A percentile compares a stretch with the other conserved stretches of the same genome.
These are phyloP conservation scores for Lippia alba DNA, from an alignment of 305 asterid genomes.

Conservation along the genomic window DNA sequence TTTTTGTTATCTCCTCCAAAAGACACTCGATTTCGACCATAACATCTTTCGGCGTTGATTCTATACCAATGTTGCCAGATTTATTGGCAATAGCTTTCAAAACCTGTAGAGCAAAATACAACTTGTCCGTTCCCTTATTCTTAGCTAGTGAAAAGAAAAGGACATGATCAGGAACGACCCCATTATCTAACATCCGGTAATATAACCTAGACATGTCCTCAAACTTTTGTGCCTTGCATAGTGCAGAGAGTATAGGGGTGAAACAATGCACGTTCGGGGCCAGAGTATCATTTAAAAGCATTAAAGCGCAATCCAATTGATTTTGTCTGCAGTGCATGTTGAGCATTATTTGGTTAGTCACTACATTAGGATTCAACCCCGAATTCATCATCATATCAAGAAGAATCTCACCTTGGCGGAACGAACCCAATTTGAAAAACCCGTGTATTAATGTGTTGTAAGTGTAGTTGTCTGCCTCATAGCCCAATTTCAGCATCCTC, in stretches of 20 bases:
- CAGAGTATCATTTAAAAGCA: conserved; percentile 48
- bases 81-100: conserved; percentile 55
- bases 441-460: conserved; percentile 61
- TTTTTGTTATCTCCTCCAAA: conserved; percentile 47
- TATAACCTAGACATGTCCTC: conserved; percentile 45
- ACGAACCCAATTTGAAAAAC: conserved; percentile 51
- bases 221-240: conserved; percentile 51
- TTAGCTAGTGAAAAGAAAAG: conserved; percentile 56
- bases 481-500: conserved; percentile 62
- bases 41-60: conserved; percentile 31
- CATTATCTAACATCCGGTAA: conserved; percentile 47
- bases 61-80: conserved; percentile 44
- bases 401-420: conserved; percentile 48
- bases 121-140: conserved; percentile 50
- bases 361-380: conserved; percentile 54
- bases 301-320: conserved; percentile 54
- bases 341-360: conserved; percentile 63
- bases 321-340: conserved; percentile 55
- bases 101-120: conserved; percentile 49
- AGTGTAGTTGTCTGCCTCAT: conserved; percentile 56
- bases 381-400: conserved; percentile 50
- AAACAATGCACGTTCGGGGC: conserved; percentile 62
- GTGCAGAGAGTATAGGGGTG: conserved; percentile 57
- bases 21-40: conserved; percentile 51
- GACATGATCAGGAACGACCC: conserved; percentile 67